A percentile compares a stretch with the other conserved stretches of the same genome.
Evolutionary conservation across 176 grass and related monocot genomes (phyloP).

Genomic region (Panicum miliaceum): DNA sequence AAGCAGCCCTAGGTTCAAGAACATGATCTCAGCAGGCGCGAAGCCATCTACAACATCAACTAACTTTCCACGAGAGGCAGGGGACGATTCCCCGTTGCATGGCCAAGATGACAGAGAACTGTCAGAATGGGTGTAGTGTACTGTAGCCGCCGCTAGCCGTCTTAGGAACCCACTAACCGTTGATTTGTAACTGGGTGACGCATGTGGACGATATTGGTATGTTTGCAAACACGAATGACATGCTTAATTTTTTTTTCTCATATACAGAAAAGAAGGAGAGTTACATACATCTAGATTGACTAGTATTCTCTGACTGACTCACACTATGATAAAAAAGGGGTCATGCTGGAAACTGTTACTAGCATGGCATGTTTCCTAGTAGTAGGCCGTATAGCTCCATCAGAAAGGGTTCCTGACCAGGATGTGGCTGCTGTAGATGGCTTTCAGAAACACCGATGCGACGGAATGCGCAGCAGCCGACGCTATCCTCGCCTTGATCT

Average conservation of each 20-base stretch:
- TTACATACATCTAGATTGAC: slow-evolving; percentile 8
- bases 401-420: slow-evolving; percentile 38
- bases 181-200: not conserved
- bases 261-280: not conserved
- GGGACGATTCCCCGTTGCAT: slow-evolving; percentile 32
- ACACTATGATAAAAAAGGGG: not conserved
- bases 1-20: slow-evolving; percentile 52
- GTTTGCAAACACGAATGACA: not conserved
- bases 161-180: slow-evolving; percentile 20
- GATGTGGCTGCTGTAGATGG: slow-evolving; percentile 32
- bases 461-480: slow-evolving; percentile 30
- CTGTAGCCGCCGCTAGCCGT: not conserved
- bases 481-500: slow-evolving; percentile 54
- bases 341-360: not conserved
- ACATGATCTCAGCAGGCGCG: slow-evolving; percentile 42
- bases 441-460: slow-evolving; percentile 37
- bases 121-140: not conserved
- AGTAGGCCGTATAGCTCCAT: not conserved
- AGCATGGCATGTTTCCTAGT: not conserved
- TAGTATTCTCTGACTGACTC: not conserved
- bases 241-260: not conserved
- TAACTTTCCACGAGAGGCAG: slow-evolving; percentile 20
- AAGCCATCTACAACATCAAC: slow-evolving; percentile 42
- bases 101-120: slow-evolving; percentile 23
- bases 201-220: not conserved